Base-by-base conservation (phyloP, 768 basidiomycete genomes). In the Fistulinella prunicolor region DNA sequence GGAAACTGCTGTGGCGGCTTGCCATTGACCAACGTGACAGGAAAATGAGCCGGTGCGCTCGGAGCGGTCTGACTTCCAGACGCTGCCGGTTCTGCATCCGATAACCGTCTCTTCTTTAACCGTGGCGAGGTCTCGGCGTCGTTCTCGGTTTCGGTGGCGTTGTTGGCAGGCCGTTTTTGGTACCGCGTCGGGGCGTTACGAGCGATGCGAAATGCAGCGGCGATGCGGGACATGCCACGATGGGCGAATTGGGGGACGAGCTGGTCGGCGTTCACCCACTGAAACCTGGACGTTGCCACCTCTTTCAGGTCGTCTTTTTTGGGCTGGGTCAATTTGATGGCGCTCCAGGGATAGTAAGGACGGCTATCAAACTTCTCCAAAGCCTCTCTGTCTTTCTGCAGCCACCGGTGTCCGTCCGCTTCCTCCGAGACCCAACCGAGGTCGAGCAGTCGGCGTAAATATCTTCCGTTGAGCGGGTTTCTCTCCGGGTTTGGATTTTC, bases 1-100 rank as follows among this genome's bases (percentile, higher is more conserved):
- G 65, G 60, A 38, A 54, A 64, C 38, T 67, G 67, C 17, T 63
- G 63, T 35, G 67, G 65, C 37, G 62, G 60, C 24, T 55, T 68
- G 28, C 67, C 65, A 16, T 65, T 63, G 30, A 68, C 42, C 42
- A 63, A 40, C 20, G 55, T 38, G 46, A 58, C 45, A 13, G 67
- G 58, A 10, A 44, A 12, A 2, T 54, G 50, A 1, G 22, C 36
- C 21, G 51, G n/a, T 4, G 37, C 34, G 38, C 36, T 43, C 13
- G 61, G 9, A 5, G 32, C 9, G 6, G 50, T 38, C 24, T 48
- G 51, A 20, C 47, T 49, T 9, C 21, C 48, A 6, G 47, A 46
- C 16, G 44, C 28, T 12, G 34, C 26, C 1, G 44, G 21, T 8
- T 50, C 51, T 22, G 38, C 32, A 26, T 36, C 39, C n/a, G 51